These are phyloP conservation scores for Ustilago shanxiensis DNA, from an alignment of 1,284 basidiomycete species.

Conservation along the genomic window DNA sequence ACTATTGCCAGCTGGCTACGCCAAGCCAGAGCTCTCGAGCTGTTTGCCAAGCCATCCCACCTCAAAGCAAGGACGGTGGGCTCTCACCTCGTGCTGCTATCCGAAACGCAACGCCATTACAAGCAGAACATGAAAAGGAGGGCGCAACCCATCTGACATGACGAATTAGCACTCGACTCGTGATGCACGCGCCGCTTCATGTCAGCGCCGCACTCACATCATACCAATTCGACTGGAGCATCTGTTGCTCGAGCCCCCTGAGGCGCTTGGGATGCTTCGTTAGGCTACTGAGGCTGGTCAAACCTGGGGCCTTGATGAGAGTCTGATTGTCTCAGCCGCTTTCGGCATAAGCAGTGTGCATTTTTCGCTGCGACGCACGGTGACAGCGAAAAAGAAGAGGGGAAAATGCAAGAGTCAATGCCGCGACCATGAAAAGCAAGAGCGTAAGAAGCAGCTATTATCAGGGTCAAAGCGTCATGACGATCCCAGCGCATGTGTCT, in stretches of 20 bases:
- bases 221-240: neutral
- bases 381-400: constrained; percentile 7
- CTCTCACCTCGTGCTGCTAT: constrained; percentile 10
- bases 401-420: neutral
- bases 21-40: neutral
- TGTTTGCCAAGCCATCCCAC: neutral
- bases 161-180: neutral
- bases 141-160: neutral
- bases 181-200: constrained; percentile 4
- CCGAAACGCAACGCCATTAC: neutral
- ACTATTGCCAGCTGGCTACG: too few relatives aligned
- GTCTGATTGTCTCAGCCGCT: neutral
- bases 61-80: constrained; percentile 5
- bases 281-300: neutral
- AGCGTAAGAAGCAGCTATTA: neutral
- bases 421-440: neutral
- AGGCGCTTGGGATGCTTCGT: neutral
- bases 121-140: constrained; percentile 7
- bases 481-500: neutral
- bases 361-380: constrained; percentile 25
- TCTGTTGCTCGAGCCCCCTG: neutral
- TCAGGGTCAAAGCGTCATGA: neutral
- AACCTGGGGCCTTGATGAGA: neutral
- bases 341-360: neutral
- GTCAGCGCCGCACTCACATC: constrained; percentile 1